A percentile compares a stretch with the other conserved stretches of the same genome.
Conservation (phyloP, 768 basidiomycete species). For the Lactarius evosmus region DNA sequence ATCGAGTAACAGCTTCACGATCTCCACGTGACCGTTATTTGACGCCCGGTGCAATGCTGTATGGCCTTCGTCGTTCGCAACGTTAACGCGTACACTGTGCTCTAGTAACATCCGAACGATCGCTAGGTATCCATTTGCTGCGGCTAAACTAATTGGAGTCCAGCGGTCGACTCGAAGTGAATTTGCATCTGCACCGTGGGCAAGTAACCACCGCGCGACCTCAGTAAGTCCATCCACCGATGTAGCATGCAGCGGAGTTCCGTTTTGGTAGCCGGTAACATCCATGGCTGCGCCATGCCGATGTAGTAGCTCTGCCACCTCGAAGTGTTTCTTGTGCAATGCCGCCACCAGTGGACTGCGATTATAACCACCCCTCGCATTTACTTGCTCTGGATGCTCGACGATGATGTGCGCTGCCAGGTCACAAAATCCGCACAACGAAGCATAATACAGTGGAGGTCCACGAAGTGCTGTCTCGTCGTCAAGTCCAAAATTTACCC, state of each 20-base stretch:
- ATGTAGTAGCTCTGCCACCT: background rate
- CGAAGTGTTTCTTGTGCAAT: background rate
- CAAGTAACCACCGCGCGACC: background rate
- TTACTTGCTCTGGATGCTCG: background rate
- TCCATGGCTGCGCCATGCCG: background rate
- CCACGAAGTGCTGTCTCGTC: rapidly evolving
- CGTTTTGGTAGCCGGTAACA: rapidly evolving
- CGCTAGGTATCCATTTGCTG: background rate
- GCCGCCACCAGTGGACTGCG: background rate
- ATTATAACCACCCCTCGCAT: background rate
- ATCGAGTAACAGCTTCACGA: background rate
- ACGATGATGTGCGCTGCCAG: background rate
- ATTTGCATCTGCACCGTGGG: background rate
- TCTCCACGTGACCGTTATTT: background rate
- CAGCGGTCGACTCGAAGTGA: background rate
- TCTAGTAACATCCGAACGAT: background rate
- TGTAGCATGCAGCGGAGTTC: background rate
- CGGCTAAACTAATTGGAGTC: background rate
- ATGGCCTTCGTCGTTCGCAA: background rate
- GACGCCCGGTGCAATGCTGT: background rate
- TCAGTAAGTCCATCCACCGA: background rate
- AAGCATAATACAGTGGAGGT: background rate
- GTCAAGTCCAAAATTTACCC: background rate
- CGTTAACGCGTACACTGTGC: background rate
- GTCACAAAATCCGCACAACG: background rate